Percentiles rank a stretch among this genome's conserved stretches.
Conservation (phyloP, 2,329 filamentous ascomycete species). For the Bertia moriformis region DNA sequence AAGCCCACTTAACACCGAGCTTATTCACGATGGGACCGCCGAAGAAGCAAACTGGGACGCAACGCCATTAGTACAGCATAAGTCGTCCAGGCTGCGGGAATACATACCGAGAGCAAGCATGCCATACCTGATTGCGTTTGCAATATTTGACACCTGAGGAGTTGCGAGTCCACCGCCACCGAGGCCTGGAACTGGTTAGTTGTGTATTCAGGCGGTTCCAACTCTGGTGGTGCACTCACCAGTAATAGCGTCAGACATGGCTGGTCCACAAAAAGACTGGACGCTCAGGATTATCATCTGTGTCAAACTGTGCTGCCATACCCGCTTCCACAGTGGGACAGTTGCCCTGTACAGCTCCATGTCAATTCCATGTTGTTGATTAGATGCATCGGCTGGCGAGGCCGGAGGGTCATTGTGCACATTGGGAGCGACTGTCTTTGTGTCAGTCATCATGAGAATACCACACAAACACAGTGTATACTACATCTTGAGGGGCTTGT, state of each 20-base stretch:
- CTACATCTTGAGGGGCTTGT: too few species aligned
- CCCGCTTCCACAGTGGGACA: conserved; percentile 23
- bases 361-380: conserved; percentile 14
- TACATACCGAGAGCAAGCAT: conserved; percentile 13
- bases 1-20: conserved; percentile 27
- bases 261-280: conserved; percentile 26
- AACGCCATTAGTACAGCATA: too few species aligned
- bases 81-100: background rate
- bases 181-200: conserved; percentile 11
- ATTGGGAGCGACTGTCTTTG: too few species aligned
- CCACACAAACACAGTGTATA: too few species aligned
- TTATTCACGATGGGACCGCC: conserved; percentile 29
- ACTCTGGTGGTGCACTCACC: conserved; percentile 8
- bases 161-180: conserved; percentile 28
- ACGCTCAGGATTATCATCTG: conserved; percentile 30
- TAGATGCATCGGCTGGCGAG: conserved; percentile 6
- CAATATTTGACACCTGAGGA: conserved; percentile 24
- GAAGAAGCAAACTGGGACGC: conserved; percentile 19
- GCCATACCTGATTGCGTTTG: conserved; percentile 14
- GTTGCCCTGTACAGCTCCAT: conserved; percentile 13
- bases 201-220: background rate
- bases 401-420: background rate
- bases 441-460: too few species aligned
- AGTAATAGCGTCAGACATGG: conserved; percentile 22
- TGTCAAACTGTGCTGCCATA: conserved; percentile 29